Base-by-base conservation (phyloP, 2,329 filamentous ascomycete species). In the Xylaria sp. region DNA sequence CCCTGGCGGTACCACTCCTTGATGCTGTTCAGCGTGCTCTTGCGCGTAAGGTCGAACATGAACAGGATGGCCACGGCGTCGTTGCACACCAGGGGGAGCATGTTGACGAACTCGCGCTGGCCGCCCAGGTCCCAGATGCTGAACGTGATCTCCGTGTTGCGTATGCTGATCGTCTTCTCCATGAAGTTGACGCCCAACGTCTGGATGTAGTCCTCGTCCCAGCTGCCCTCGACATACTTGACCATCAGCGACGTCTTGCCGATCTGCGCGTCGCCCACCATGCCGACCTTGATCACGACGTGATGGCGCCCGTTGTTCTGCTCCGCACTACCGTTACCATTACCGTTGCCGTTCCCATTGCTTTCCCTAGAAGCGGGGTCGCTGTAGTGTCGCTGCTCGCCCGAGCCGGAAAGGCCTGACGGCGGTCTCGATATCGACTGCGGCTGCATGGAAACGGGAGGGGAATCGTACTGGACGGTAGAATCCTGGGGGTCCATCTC, bases 1-100 rank as follows among this genome's bases (percentile, higher is more conserved):
- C 94, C 94, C 75, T 99, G 94, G 50, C 94, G 85, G 72, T 99
- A 99, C 94, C 94, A 99, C 73, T 99, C 94, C 79, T 99, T 99
- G 80, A 99, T 97, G 68, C 91, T 96, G 77, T 99, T 99, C 64
- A 99, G 80, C 0, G 94, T 99, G 76, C 92, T 97, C 81, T 99
- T 99, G 64, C 94, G 85, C 24, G 94, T 99, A 63, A 99, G 79
- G 72, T 99, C 94, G 73, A 99, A 99, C 94, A 99, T 99, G 84
- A 99, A 99, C 39, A 99, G 82, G 63, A 99, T 97, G 46, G 94
- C 94, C 26, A 99, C 94, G 7, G 94, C 94, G 69, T 99, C 94
- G 72, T 99, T 99, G 81, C 94, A 99, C 56, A 99, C 94, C n/a
- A 99, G 83, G 19, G 94, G 94, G 58, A 99, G 80, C 94, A 99